Base-by-base conservation (phyloP, 768 basidiomycete species). In the Phlegmacium glaucopus region DNA sequence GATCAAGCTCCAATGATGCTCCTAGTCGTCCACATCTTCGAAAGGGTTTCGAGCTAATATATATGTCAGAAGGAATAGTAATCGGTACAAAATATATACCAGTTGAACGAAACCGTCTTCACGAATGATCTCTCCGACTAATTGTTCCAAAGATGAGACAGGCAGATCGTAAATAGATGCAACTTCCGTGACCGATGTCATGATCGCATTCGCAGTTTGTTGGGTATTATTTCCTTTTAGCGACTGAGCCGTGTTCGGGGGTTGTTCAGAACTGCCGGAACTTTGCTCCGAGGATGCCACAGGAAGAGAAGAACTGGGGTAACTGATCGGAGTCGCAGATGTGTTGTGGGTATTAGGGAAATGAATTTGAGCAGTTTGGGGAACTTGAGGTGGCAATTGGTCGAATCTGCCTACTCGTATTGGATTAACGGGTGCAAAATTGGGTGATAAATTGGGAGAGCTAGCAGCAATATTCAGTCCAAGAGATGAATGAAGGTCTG, bases 91-190 rank as follows among this genome's bases (percentile, higher is more conserved):
- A 41, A 26, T 13, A 63, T 78, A 51, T 56, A 89, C 91, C 78
- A 97, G 72, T 53, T 78, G 75, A 10, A 75, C 65, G 59, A 96
- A 92, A 6, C 90, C 82, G 44, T 93, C 82, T 61, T 90, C 87
- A 44, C 80, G 76, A 13, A 89, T 72, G 17, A 88, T 74, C 22
- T 81, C 74, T 9, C 75, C 72, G 13, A 89, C 74, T 2, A 85
- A 60, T 38, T 64, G 63, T 56, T 87, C 84, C 10, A 90, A 73
- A 6, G 75, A 70, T 9, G 62, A 47, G 28, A 62, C 67, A 17
- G 84, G 62, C 22, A 87, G 61, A 42, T 76, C 64, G 52, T 86
- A 83, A n/a, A 88, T 54, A 1, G 67, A 65, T 0, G 76, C 68
- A 15, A 66, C 55, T 29, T 80, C 70, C 34, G 65, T 64, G 12